A percentile compares a stretch with the other conserved stretches of the same genome.
Evolutionary conservation across 2,329 filamentous ascomycete genomes (phyloP).

Genomic region (Aspergillus intermedius): DNA sequence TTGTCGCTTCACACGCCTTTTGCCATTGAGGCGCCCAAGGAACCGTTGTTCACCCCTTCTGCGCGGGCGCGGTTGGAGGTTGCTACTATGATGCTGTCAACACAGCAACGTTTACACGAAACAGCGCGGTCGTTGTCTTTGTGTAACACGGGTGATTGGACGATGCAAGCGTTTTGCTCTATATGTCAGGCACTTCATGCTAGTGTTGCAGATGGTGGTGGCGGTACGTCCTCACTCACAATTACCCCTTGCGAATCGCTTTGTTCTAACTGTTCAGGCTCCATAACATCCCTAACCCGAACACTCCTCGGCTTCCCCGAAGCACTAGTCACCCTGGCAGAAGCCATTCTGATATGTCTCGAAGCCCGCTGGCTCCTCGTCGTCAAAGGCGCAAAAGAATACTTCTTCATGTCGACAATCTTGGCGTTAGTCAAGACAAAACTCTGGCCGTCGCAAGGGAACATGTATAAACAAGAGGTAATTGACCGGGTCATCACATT

Average conservation of each 20-base stretch:
- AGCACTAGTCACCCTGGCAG: slow-evolving; percentile 27
- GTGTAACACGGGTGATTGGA: slow-evolving; percentile 31
- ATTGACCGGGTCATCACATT: slow-evolving; percentile 31
- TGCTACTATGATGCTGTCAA: slow-evolving; percentile 32
- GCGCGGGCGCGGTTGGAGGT: slow-evolving; percentile 30
- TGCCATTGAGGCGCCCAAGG: slow-evolving; percentile 27
- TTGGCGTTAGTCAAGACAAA: slow-evolving; percentile 28
- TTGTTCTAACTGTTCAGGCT: slow-evolving; percentile 1
- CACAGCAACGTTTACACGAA: slow-evolving; percentile 29
- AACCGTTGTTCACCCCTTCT: slow-evolving; percentile 29
- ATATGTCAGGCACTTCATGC: slow-evolving; percentile 32
- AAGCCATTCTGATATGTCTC: slow-evolving; percentile 23
- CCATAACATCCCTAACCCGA: slow-evolving; percentile 16
- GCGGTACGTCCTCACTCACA: slow-evolving; percentile 13
- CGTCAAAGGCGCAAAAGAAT: slow-evolving; percentile 34
- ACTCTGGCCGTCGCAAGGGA: slow-evolving; percentile 28
- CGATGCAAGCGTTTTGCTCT: slow-evolving; percentile 31
- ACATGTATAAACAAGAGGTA: slow-evolving; percentile 29
- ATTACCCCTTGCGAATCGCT: background rate
- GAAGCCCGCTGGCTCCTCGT: slow-evolving; percentile 26
- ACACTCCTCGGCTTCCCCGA: slow-evolving; percentile 27
- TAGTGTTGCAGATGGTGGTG: slow-evolving; percentile 12
- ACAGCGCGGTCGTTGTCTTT: slow-evolving; percentile 27
- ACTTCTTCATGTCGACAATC: slow-evolving; percentile 34
- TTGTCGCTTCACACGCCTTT: slow-evolving; percentile 36